These are phyloP conservation scores for Mucor saturninus DNA, from an alignment of 371 early-diverging fungal genomes.

Conservation along the genomic window DNA sequence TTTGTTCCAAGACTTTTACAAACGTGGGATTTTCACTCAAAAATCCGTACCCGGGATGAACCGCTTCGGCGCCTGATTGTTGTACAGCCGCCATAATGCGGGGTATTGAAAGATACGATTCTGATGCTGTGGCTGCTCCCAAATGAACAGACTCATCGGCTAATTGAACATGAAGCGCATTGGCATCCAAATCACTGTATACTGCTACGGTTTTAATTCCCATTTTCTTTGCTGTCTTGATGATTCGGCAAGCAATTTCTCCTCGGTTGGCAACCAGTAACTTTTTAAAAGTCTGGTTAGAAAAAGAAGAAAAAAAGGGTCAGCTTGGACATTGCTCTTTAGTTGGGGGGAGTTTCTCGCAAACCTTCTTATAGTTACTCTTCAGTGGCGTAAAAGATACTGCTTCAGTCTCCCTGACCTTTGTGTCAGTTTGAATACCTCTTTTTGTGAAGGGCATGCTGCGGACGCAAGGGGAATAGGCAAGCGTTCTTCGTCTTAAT, in stretches of 20 bases:
- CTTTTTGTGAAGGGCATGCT: background rate
- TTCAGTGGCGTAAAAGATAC: background rate
- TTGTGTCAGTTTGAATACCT: background rate
- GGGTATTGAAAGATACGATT: conserved; percentile 75
- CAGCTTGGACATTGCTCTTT: too few relatives aligned
- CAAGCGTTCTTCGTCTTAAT: background rate
- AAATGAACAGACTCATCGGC: conserved; percentile 80
- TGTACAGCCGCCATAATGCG: conserved; percentile 67
- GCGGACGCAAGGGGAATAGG: background rate
- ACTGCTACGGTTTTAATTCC: conserved; percentile 60
- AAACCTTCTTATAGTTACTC: conserved; percentile 9
- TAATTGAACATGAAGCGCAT: conserved; percentile 80
- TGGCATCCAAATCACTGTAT: conserved; percentile 75
- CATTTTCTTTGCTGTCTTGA: conserved; percentile 50
- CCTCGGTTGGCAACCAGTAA: conserved; percentile 64
- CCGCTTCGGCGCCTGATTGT: conserved; percentile 72
- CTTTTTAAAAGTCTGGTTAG: conserved; percentile 48
- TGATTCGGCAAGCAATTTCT: conserved; percentile 58
- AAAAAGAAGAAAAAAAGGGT: too few relatives aligned
- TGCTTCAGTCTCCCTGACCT: background rate
- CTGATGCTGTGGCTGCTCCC: conserved; percentile 67
- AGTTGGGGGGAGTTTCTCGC: background rate
- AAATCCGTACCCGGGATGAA: conserved; percentile 90
- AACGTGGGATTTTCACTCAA: conserved; percentile 85
- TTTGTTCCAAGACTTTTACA: conserved; percentile 63